Evolutionary conservation across 768 basidiomycete species (phyloP).

Genomic region (Collybia sordida): DNA sequence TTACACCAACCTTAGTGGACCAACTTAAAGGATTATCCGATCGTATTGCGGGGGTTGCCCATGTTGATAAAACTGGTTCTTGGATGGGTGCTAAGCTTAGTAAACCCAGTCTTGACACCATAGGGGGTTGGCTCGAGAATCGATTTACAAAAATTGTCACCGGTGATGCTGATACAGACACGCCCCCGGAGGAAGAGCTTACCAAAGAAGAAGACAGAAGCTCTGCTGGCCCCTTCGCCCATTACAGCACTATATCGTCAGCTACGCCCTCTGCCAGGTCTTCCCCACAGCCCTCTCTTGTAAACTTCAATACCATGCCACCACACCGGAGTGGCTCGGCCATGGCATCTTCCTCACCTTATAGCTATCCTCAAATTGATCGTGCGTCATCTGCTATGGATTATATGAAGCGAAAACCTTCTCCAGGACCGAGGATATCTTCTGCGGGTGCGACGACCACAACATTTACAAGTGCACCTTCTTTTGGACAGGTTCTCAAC

Average conservation of each 20-base stretch:
- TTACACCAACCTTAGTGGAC: constrained; percentile 63
- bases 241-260: constrained; percentile 91
- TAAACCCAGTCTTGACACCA: constrained; percentile 89
- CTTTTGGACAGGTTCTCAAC: constrained; percentile 33
- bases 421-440: constrained; percentile 53
- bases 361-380: constrained; percentile 56
- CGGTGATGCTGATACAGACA: constrained; percentile 71
- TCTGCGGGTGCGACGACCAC: constrained; percentile 54
- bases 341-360: constrained; percentile 53
- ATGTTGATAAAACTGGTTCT: constrained; percentile 73
- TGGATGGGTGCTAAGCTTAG: constrained; percentile 88
- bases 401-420: constrained; percentile 53
- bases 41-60: constrained; percentile 70
- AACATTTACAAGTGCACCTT: constrained; percentile 45
- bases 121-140: constrained; percentile 91
- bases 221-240: constrained; percentile 82
- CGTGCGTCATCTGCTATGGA: constrained; percentile 81
- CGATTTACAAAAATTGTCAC: constrained; percentile 93
- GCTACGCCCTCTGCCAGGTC: constrained; percentile 71
- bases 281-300: constrained; percentile 65
- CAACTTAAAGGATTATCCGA: constrained; percentile 79
- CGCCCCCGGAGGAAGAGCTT: constrained; percentile 35
- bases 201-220: constrained; percentile 37
- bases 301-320: constrained; percentile 39
- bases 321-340: constrained; percentile 70